Evolutionary conservation across 768 basidiomycete genomes (phyloP).

Genomic region (Lactarius vividus): DNA sequence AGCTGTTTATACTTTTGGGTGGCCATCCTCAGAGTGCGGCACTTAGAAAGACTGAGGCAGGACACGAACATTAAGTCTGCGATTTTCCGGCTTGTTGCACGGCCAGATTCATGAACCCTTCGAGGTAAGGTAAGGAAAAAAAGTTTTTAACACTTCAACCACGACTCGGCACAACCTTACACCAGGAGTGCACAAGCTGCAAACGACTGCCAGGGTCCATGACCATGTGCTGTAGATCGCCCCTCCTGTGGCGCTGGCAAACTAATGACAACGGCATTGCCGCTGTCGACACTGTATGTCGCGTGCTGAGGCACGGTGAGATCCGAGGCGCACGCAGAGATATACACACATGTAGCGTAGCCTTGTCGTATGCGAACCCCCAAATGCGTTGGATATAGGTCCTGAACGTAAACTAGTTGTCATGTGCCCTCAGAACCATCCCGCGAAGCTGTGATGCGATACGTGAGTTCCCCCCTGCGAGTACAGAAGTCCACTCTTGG

Average conservation of each 20-base stretch:
- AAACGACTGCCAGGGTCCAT: slow-evolving; percentile 21
- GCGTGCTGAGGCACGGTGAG: slow-evolving; percentile 11
- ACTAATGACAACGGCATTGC: slow-evolving; percentile 23
- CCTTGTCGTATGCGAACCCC: not conserved
- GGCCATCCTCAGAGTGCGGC: not conserved
- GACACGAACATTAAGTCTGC: not conserved
- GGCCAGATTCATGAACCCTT: slow-evolving; percentile 14
- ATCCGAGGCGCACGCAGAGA: not conserved
- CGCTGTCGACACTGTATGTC: slow-evolving; percentile 24
- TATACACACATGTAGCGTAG: not conserved
- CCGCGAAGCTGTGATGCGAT: no score
- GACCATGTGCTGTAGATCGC: slow-evolving; percentile 18
- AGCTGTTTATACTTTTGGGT: slow-evolving; percentile 16
- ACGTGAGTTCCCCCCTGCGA: no score
- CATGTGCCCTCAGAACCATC: not conserved
- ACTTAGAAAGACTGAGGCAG: not conserved
- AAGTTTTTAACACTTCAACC: no score
- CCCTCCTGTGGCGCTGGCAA: slow-evolving; percentile 15
- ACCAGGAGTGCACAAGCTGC: slow-evolving; percentile 19
- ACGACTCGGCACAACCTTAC: not conserved
- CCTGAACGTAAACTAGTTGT: not conserved
- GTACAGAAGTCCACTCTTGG: not conserved
- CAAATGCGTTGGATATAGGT: not conserved
- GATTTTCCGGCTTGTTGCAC: not conserved
- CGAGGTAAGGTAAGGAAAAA: slow-evolving; percentile 10